phyloP scores from a whole-genome alignment of 2,329 filamentous ascomycete genomes.

The Botrytis elliptica region DNA sequence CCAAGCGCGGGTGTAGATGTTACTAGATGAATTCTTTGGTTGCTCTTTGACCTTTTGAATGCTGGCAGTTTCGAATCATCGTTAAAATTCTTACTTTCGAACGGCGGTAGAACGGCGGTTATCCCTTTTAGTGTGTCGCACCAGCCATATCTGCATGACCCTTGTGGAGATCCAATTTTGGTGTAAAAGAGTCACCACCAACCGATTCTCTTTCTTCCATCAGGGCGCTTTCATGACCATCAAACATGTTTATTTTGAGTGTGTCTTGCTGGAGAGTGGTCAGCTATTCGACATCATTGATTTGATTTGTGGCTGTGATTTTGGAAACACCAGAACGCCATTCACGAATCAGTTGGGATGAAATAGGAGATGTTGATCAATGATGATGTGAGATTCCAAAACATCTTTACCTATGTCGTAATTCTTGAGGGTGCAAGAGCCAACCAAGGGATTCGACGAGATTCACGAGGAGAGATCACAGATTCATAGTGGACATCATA shows the following conservation, averaged over 20 bases:
- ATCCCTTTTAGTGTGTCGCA: conserved; percentile 10
- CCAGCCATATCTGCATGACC: conserved; percentile 1
- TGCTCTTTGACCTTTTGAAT: not conserved
- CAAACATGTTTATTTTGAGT: not conserved
- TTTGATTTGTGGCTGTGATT: not conserved
- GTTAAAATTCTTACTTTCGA: not conserved
- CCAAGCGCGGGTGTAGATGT: not conserved
- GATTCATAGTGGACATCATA: not conserved
- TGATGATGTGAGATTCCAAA: not conserved
- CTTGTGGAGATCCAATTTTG: not conserved
- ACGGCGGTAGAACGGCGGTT: conserved; percentile 3
- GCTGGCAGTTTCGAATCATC: conserved; percentile 13
- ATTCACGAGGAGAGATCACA: not conserved
- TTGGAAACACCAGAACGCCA: not conserved
- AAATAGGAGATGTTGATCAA: not conserved
- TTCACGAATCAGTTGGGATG: not conserved
- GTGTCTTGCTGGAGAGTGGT: too few species aligned
- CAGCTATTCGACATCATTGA: not conserved
- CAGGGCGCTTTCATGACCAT: conserved; percentile 3
- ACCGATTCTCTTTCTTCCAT: not conserved
- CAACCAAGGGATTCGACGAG: not conserved
- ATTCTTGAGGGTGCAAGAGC: not conserved
- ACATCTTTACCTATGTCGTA: not conserved
- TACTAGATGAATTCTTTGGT: not conserved
- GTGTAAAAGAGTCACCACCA: not conserved